Conservation (phyloP, 805 yeast species). For the Barnettozyma siamensis region DNA sequence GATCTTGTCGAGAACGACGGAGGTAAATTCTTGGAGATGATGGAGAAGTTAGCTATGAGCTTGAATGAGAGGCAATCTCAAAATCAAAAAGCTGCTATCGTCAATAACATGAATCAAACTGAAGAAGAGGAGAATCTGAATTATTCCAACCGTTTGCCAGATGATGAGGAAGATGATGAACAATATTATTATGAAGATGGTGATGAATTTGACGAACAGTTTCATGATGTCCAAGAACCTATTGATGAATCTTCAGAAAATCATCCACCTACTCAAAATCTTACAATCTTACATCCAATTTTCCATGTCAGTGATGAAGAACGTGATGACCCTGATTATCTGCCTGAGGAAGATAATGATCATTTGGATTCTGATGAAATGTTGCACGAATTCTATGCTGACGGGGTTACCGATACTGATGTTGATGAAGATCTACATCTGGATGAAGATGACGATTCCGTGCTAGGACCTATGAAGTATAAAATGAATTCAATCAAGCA, state of each 20-base stretch:
- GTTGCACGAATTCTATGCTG: constrained; percentile 4
- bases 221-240: not conserved
- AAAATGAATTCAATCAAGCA: not conserved
- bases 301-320: constrained; percentile 16
- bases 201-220: constrained; percentile 13
- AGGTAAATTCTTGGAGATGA: constrained; percentile 68
- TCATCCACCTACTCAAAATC: not conserved
- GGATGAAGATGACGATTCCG: not conserved
- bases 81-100: constrained; percentile 9
- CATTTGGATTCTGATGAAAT: not conserved
- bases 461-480: not conserved
- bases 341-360: constrained; percentile 4
- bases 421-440: not conserved
- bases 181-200: constrained; percentile 20
- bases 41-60: constrained; percentile 66
- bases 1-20: constrained; percentile 76
- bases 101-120: constrained; percentile 21
- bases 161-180: constrained; percentile 20
- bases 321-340: constrained; percentile 3
- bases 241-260: not conserved
- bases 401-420: constrained; percentile 11
- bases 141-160: constrained; percentile 20
- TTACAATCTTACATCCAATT: constrained; percentile 4
- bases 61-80: constrained; percentile 29
- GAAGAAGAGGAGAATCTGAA: constrained; percentile 26